These are phyloP conservation scores for Dactylonectria macrodidyma DNA, from an alignment of 2,329 filamentous ascomycete genomes.

Conservation along the genomic window DNA sequence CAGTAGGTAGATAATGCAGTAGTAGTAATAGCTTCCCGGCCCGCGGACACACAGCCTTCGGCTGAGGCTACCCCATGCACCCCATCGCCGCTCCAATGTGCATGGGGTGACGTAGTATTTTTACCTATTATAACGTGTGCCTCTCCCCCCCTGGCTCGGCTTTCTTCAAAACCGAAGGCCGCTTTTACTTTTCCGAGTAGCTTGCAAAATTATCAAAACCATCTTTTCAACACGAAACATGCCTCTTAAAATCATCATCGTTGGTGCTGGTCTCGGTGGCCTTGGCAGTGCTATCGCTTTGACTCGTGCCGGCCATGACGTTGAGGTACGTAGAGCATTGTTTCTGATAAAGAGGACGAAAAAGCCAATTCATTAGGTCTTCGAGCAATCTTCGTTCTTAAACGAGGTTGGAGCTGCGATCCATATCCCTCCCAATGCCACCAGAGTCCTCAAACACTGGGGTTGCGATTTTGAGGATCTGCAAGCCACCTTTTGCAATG, in stretches of 20 bases:
- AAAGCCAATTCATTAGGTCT: neutral
- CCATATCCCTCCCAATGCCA: conserved; percentile 16
- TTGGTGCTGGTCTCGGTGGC: conserved; percentile 6
- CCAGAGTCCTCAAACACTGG: conserved; percentile 6
- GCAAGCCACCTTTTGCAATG: neutral
- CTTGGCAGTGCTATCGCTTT: conserved; percentile 8
- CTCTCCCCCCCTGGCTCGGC: too few species aligned
- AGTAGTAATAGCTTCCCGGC: too few species aligned
- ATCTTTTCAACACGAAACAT: neutral
- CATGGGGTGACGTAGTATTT: too few species aligned
- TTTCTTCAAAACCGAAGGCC: too few species aligned
- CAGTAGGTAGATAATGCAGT: too few species aligned
- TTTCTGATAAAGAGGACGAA: neutral
- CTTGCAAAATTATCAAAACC: too few species aligned
- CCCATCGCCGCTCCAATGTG: too few species aligned
- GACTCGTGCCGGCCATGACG: neutral
- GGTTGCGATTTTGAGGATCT: conserved; percentile 1
- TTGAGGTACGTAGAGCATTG: neutral
- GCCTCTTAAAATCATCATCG: conserved; percentile 18
- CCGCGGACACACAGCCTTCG: too few species aligned
- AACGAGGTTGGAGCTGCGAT: conserved; percentile 14
- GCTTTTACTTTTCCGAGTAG: too few species aligned
- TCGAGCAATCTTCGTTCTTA: conserved; percentile 13
- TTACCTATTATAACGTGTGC: too few species aligned
- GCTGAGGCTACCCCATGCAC: too few species aligned